Evolutionary conservation across 73 alveolate species (phyloP).

Genomic region (Stentor roeselii): DNA sequence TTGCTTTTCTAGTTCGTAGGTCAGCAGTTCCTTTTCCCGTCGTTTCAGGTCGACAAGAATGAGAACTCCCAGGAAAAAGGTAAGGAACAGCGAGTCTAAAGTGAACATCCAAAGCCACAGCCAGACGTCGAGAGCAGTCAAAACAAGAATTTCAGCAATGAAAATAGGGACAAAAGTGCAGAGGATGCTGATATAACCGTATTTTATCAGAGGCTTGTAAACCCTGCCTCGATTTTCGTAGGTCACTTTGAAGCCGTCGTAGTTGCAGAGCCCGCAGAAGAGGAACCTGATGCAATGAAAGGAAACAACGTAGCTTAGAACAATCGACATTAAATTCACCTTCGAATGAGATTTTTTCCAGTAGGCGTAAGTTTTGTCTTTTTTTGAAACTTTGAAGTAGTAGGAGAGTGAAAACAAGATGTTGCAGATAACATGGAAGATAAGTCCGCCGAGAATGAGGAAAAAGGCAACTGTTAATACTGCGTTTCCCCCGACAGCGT

Average conservation of each 20-base stretch:
- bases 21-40: background rate
- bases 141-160: background rate
- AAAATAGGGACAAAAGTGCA: constrained; percentile 21
- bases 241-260: constrained; percentile 3
- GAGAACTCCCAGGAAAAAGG: background rate
- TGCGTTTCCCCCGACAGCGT: background rate
- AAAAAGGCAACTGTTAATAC: background rate
- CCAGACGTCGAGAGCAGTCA: background rate
- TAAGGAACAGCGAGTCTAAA: background rate
- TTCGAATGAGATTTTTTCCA: background rate
- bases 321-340: background rate
- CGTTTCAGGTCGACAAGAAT: background rate
- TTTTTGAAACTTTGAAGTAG: background rate
- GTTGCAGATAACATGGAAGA: background rate
- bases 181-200: background rate
- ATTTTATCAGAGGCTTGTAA: constrained; percentile 19
- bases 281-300: constrained; percentile 14
- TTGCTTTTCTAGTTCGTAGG: background rate
- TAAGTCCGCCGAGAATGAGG: background rate
- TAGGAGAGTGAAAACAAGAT: background rate
- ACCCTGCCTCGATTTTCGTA: background rate
- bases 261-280: constrained; percentile 18
- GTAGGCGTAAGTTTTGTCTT: background rate
- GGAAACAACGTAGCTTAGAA: background rate
- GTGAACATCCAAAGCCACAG: constrained; percentile 9